Conservation (phyloP, 1,284 basidiomycete species). For the Earliella scabrosa region DNA sequence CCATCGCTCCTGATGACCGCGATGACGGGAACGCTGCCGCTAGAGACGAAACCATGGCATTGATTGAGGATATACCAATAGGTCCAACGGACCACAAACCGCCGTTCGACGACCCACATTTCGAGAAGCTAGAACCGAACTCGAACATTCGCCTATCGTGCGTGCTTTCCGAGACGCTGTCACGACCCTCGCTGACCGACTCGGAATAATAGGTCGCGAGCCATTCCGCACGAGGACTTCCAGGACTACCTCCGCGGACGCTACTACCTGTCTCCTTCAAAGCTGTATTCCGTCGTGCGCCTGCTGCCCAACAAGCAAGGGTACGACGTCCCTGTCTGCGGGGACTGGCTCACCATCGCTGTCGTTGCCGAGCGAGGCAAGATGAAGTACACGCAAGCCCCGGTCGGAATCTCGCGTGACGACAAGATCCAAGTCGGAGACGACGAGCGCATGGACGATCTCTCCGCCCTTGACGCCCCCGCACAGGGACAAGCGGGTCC, state of each 20-base stretch:
- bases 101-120: constrained; percentile 70
- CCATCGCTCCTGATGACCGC: neutral
- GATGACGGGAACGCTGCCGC: constrained; percentile 27
- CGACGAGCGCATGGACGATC: constrained; percentile 33
- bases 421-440: constrained; percentile 44
- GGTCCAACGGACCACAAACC: constrained; percentile 78
- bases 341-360: constrained; percentile 92
- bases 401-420: constrained; percentile 56
- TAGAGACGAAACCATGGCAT: constrained; percentile 69
- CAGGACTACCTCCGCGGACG: constrained; percentile 85
- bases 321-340: constrained; percentile 89
- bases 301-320: constrained; percentile 78
- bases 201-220: constrained; percentile 62
- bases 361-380: constrained; percentile 87
- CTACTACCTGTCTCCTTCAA: constrained; percentile 87
- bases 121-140: constrained; percentile 83
- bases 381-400: constrained; percentile 68
- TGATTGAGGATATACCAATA: constrained; percentile 75
- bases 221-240: constrained; percentile 75
- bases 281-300: constrained; percentile 85
- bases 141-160: constrained; percentile 86
- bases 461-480: constrained; percentile 21
- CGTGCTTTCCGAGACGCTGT: constrained; percentile 35
- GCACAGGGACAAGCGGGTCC: constrained; percentile 20
- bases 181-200: constrained; percentile 5